phyloP scores from a whole-genome alignment of 768 basidiomycete species.

The Kwoniella heveanensis region DNA sequence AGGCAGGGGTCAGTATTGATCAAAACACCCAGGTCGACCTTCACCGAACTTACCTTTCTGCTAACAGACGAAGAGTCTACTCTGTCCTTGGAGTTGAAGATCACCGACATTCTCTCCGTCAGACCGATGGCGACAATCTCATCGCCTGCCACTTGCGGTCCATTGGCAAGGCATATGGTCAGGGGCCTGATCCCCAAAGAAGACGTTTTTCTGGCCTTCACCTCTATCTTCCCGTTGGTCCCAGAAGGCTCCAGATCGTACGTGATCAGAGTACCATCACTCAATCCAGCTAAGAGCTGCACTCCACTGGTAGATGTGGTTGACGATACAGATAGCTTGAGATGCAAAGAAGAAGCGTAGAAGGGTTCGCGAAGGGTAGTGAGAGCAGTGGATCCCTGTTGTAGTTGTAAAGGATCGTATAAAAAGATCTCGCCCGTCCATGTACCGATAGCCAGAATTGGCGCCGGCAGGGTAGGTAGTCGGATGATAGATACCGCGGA shows the following conservation, averaged over 20 bases:
- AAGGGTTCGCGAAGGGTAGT: constrained; percentile 23
- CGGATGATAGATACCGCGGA: constrained; percentile 16
- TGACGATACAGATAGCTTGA: constrained; percentile 11
- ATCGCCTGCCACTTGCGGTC: constrained; percentile 21
- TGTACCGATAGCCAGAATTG: constrained; percentile 36
- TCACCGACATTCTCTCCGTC: constrained; percentile 46
- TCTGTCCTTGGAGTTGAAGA: constrained; percentile 47
- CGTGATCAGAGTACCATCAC: constrained; percentile 45
- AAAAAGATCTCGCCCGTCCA: constrained; percentile 44
- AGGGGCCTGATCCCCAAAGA: constrained; percentile 47
- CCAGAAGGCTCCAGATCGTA: constrained; percentile 34
- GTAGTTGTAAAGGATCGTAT: constrained; percentile 30
- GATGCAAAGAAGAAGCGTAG: constrained; percentile 29
- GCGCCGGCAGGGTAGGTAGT: constrained; percentile 13
- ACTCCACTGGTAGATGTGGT: constrained; percentile 22
- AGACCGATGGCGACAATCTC: constrained; percentile 42
- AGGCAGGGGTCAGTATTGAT: neutral
- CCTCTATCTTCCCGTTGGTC: constrained; percentile 15
- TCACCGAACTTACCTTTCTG: constrained; percentile 34
- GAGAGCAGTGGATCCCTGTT: constrained; percentile 7
- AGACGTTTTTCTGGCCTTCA: constrained; percentile 35
- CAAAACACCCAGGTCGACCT: too few relatives aligned
- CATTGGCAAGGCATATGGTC: constrained; percentile 17
- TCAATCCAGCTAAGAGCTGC: constrained; percentile 46
- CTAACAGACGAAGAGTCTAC: constrained; percentile 47